Conservation (phyloP, 2,329 filamentous ascomycete species). For the Microcera coccophila region DNA sequence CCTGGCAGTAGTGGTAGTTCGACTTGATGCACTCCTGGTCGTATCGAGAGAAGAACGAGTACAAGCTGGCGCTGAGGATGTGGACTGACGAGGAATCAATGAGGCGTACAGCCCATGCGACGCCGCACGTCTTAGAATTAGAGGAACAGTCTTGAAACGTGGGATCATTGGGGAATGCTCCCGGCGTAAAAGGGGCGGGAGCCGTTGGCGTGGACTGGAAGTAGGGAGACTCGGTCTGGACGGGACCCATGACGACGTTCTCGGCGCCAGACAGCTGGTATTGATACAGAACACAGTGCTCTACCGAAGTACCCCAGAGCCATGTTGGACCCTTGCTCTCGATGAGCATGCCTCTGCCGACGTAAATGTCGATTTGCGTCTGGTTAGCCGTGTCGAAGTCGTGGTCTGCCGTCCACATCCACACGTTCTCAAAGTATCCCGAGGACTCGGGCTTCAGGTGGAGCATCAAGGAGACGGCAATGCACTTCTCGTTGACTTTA, state of each 20-base stretch:
- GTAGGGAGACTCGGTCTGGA: conserved; percentile 88
- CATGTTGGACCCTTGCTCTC: conserved; percentile 72
- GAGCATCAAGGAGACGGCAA: conserved; percentile 35
- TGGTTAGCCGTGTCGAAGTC: conserved; percentile 73
- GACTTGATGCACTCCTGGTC: conserved; percentile 62
- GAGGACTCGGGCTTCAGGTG: conserved; percentile 29
- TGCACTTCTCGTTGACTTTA: conserved; percentile 25
- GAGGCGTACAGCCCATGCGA: conserved; percentile 73
- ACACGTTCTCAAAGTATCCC: conserved; percentile 56
- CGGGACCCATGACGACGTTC: conserved; percentile 76
- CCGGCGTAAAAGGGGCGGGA: conserved; percentile 58
- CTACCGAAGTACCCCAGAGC: conserved; percentile 73
- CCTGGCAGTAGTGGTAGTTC: conserved; percentile 71
- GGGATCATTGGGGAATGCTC: conserved; percentile 60
- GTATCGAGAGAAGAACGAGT: conserved; percentile 84
- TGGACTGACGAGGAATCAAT: conserved; percentile 63
- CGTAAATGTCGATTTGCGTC: conserved; percentile 82
- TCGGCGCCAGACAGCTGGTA: conserved; percentile 77
- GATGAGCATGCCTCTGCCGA: conserved; percentile 76
- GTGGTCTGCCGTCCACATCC: conserved; percentile 90
- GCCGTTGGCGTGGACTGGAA: conserved; percentile 80
- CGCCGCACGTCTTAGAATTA: conserved; percentile 56
- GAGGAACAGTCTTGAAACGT: conserved; percentile 57
- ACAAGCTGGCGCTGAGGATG: conserved; percentile 70
- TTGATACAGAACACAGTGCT: conserved; percentile 70